Conservation (phyloP, 495 filamentous ascomycete genomes). For the Delitschia confertaspora region DNA sequence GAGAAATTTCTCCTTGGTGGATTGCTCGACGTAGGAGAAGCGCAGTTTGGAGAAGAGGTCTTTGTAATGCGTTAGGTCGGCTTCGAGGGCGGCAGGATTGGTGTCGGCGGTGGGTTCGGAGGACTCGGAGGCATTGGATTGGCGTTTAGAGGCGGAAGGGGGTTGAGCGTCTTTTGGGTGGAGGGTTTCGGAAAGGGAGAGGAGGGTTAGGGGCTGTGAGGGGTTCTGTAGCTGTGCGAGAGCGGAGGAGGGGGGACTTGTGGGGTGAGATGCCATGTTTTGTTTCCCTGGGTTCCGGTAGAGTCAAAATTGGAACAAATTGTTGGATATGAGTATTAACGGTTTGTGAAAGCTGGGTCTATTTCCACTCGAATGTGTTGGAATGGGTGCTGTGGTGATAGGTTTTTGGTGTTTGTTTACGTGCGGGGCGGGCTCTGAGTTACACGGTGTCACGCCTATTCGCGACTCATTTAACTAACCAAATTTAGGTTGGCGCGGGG, state of each 20-base stretch:
- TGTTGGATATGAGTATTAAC: no score
- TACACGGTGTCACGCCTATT: no score
- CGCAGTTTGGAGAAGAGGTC: conserved; percentile 93
- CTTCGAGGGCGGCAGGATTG: conserved; percentile 67
- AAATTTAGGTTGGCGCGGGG: no score
- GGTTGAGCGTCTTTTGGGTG: conserved; percentile 39
- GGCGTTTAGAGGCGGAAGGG: conserved; percentile 36
- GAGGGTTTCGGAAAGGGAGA: conserved; percentile 62
- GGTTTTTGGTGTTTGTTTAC: no score
- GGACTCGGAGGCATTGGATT: conserved; percentile 56
- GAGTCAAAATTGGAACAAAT: no score
- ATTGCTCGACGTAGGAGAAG: conserved; percentile 83
- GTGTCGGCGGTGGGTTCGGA: conserved; percentile 59
- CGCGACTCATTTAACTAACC: no score
- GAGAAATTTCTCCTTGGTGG: conserved; percentile 73
- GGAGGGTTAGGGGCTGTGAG: conserved; percentile 48
- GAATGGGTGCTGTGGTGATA: no score
- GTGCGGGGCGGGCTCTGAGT: no score
- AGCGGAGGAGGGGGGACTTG: conserved; percentile 25
- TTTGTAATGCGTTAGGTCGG: conserved; percentile 82
- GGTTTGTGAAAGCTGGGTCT: no score
- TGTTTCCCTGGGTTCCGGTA: conserved; percentile 4
- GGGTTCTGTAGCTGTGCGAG: conserved; percentile 22
- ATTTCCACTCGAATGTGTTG: no score
- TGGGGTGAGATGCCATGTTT: conserved; percentile 24